Evolutionary conservation across 2,329 filamentous ascomycete species (phyloP).

Genomic region (Ceratocystis destructans): DNA sequence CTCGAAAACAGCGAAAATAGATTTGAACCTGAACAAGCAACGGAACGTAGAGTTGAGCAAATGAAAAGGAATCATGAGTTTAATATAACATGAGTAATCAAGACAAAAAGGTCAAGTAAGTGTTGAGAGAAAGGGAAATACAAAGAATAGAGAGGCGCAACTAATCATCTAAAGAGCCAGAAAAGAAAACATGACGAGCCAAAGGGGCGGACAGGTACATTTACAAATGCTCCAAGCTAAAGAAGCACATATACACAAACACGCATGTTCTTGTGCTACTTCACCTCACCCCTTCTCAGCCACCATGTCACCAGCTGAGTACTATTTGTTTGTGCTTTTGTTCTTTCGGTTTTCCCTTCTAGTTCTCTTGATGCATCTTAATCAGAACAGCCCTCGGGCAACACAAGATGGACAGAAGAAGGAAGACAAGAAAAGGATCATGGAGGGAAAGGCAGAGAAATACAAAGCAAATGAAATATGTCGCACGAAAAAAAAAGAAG

Average conservation of each 20-base stretch:
- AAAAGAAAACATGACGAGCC: background rate
- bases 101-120: background rate
- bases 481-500: conserved; percentile 19
- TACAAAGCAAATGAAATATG: conserved; percentile 14
- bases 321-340: background rate
- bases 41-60: background rate
- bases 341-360: background rate
- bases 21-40: background rate
- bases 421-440: conserved; percentile 20
- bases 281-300: background rate
- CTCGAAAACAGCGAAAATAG: background rate
- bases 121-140: background rate
- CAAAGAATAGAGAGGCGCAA: background rate
- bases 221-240: background rate
- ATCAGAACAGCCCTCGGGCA: conserved; percentile 26
- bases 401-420: conserved; percentile 16
- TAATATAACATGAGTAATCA: conserved; percentile 4
- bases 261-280: background rate
- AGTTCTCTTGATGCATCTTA: conserved; percentile 19
- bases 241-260: background rate
- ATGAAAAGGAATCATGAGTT: conserved; percentile 5
- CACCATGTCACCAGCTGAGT: background rate
- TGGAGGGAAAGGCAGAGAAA: conserved; percentile 20
- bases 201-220: background rate
- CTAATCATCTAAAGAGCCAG: background rate